Evolutionary conservation across 2,329 filamentous ascomycete genomes (phyloP).

Genomic region (Colletotrichum incanum): DNA sequence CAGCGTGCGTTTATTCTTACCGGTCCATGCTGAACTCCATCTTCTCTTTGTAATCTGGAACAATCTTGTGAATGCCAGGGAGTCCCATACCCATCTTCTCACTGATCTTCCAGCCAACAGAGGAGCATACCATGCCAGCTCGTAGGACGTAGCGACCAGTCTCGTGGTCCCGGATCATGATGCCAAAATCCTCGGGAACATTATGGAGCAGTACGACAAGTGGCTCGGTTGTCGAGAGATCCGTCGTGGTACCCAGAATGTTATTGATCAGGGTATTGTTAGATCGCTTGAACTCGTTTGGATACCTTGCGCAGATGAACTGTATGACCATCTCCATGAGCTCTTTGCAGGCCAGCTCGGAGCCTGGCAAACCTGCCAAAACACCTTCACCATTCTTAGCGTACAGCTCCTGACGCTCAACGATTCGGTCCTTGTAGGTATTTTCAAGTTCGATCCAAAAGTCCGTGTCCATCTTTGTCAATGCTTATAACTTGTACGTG

Average conservation of each 20-base stretch:
- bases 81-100: constrained; percentile 82
- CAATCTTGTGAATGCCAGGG: constrained; percentile 79
- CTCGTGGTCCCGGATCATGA: constrained; percentile 79
- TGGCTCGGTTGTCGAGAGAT: constrained; percentile 75
- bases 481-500: constrained; percentile 63
- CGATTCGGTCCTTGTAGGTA: constrained; percentile 78
- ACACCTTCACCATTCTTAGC: constrained; percentile 74
- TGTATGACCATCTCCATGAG: constrained; percentile 90
- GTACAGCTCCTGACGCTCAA: constrained; percentile 78
- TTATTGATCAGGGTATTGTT: constrained; percentile 76
- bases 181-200: constrained; percentile 87
- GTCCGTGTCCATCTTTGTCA: constrained; percentile 83
- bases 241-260: constrained; percentile 75
- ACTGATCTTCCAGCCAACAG: constrained; percentile 84
- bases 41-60: constrained; percentile 90
- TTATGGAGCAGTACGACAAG: constrained; percentile 82
- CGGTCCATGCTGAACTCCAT: constrained; percentile 91
- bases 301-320: constrained; percentile 85
- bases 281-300: constrained; percentile 78
- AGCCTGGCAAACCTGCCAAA: constrained; percentile 79
- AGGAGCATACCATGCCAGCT: constrained; percentile 83
- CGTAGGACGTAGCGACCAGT: constrained; percentile 83
- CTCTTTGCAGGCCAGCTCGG: constrained; percentile 86
- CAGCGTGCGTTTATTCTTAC: constrained; percentile 56
- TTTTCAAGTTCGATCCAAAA: constrained; percentile 93